These are phyloP conservation scores for Kodamaea restingae DNA, from an alignment of 805 yeast genomes.

Conservation along the genomic window DNA sequence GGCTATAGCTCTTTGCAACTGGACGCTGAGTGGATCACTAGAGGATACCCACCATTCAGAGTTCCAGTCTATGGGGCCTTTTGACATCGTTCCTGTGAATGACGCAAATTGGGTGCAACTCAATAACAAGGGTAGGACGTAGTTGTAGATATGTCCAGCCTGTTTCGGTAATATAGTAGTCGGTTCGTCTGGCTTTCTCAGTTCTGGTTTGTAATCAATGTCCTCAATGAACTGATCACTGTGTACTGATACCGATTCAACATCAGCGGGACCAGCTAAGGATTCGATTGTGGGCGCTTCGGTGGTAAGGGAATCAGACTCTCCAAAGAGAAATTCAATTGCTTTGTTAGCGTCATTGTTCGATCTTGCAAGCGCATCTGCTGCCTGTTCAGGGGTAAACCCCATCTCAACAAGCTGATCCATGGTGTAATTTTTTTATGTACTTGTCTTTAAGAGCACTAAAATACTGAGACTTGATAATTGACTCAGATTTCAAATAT, in stretches of 20 bases:
- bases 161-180: constrained; percentile 18
- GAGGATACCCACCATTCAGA: constrained; percentile 7
- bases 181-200: constrained; percentile 7
- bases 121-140: constrained; percentile 25
- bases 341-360: constrained; percentile 33
- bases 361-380: constrained; percentile 31
- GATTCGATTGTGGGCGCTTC: background rate
- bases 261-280: background rate
- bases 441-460: background rate
- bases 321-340: constrained; percentile 33
- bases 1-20: constrained; percentile 23
- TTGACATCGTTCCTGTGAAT: constrained; percentile 17
- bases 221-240: constrained; percentile 2
- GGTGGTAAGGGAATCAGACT: constrained; percentile 11
- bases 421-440: background rate
- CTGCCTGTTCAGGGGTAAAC: constrained; percentile 33
- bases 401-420: constrained; percentile 35
- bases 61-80: constrained; percentile 3
- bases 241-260: background rate
- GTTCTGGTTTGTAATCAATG: background rate
- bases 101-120: constrained; percentile 23
- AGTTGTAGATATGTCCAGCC: constrained; percentile 20
- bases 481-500: too few relatives aligned
- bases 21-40: constrained; percentile 9
- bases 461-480: too few relatives aligned